phyloP scores from a whole-genome alignment of 352 stramenopile species.

The Globisporangium orthogonon region DNA sequence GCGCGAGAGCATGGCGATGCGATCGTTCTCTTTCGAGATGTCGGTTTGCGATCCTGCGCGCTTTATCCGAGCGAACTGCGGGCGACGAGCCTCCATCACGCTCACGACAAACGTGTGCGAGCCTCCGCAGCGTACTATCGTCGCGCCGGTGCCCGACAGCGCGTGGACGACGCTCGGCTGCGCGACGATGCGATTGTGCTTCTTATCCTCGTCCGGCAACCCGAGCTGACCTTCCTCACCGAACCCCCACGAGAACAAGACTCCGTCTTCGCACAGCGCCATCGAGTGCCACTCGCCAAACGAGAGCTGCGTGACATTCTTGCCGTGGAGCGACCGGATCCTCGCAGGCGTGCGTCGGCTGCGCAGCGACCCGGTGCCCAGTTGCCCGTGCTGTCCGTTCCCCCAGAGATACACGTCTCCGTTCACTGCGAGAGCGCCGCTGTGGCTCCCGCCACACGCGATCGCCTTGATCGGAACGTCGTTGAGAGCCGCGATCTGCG shows the following conservation, averaged over 20 bases:
- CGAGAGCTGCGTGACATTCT: slow-evolving; percentile 36
- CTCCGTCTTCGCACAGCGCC: slow-evolving; percentile 44
- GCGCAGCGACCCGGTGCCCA: slow-evolving; percentile 32
- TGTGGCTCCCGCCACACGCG: slow-evolving; percentile 54
- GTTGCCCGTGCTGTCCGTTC: slow-evolving; percentile 45
- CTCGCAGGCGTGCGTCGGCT: slow-evolving; percentile 33
- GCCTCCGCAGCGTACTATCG: slow-evolving; percentile 43
- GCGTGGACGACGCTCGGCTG: slow-evolving; percentile 40
- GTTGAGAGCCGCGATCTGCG: slow-evolving; percentile 23
- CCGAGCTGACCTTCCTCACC: slow-evolving; percentile 67
- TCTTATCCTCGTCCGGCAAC: slow-evolving; percentile 35
- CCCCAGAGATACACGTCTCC: slow-evolving; percentile 60
- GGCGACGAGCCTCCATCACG: slow-evolving; percentile 41
- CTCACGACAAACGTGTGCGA: slow-evolving; percentile 66
- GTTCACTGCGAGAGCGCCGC: slow-evolving; percentile 29
- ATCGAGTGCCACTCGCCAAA: slow-evolving; percentile 73
- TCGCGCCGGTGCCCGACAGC: slow-evolving; percentile 51
- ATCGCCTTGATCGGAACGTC: slow-evolving; percentile 29
- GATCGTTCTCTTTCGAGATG: slow-evolving; percentile 19
- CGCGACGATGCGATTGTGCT: slow-evolving; percentile 29
- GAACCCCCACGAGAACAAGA: slow-evolving; percentile 61
- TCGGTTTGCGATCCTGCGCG: slow-evolving; percentile 25
- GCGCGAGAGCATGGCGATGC: slow-evolving; percentile 11
- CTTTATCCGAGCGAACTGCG: slow-evolving; percentile 38
- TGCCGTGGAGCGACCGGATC: slow-evolving; percentile 38